Percentiles rank a stretch among this genome's conserved stretches.
Evolutionary conservation across 2,329 filamentous ascomycete genomes (phyloP).

Genomic region (Aspergillus puulaauensis): DNA sequence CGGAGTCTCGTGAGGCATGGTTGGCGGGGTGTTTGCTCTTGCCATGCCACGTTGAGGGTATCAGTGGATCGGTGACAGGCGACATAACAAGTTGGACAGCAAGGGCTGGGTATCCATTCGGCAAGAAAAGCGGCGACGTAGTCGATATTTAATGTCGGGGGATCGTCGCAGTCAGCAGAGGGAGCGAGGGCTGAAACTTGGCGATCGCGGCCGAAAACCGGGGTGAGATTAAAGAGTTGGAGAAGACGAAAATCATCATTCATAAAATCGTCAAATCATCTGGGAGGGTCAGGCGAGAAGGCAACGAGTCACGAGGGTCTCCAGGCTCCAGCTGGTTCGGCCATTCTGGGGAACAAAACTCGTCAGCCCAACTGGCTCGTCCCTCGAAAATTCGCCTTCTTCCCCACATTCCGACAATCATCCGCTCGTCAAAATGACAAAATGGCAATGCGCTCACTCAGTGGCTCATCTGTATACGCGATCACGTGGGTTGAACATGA

Average conservation of each 20-base stretch:
- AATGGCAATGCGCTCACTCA: neutral
- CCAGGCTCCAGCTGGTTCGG: neutral
- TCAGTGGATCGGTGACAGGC: conserved; percentile 30
- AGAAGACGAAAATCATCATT: neutral
- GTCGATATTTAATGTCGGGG: neutral
- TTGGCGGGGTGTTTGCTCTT: conserved; percentile 19
- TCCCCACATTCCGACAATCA: neutral
- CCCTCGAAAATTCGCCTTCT: neutral
- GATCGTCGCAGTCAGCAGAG: neutral
- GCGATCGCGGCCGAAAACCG: neutral
- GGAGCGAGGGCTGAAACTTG: neutral
- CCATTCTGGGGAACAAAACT: neutral
- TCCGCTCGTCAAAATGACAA: neutral
- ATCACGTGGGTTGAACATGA: too few species aligned
- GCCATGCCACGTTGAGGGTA: conserved; percentile 28
- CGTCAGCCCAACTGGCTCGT: neutral
- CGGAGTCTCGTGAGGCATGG: conserved; percentile 1
- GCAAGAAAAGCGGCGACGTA: neutral
- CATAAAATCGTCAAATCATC: too few species aligned
- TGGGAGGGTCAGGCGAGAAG: conserved; percentile 1
- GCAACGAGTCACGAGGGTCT: neutral
- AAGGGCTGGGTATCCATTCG: conserved; percentile 26
- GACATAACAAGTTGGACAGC: conserved; percentile 28
- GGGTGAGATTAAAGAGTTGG: neutral
- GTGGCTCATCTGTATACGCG: too few species aligned